Conservation (phyloP, 2,329 filamentous ascomycete species). For the Botrytis fragariae region DNA sequence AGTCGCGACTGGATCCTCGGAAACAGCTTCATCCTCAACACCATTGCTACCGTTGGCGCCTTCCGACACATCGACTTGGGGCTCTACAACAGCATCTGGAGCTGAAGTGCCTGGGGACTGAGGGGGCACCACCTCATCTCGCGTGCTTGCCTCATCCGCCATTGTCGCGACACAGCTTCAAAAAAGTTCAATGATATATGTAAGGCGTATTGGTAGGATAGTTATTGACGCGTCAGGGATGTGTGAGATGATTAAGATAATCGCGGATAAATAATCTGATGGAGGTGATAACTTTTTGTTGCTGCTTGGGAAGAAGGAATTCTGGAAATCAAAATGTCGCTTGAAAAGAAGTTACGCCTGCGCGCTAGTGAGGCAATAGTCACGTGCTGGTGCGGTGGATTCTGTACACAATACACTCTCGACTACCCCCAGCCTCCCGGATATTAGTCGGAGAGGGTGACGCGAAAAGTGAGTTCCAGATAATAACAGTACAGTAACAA, state of each 20-base stretch:
- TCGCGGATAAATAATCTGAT: conserved; percentile 23
- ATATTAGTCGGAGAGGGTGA: conserved; percentile 20
- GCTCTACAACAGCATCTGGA: conserved; percentile 21
- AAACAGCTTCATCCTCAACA: conserved; percentile 22
- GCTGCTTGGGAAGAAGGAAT: conserved; percentile 20
- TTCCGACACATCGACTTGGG: conserved; percentile 25
- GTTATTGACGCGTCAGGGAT: conserved; percentile 28
- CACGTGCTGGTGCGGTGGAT: conserved; percentile 19
- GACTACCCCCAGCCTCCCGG: conserved; percentile 18
- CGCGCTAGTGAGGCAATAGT: conserved; percentile 18
- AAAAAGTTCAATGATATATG: conserved; percentile 17
- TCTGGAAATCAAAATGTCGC: conserved; percentile 26
- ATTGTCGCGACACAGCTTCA: conserved; percentile 32
- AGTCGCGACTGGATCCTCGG: conserved; percentile 32
- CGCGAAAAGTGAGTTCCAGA: conserved; percentile 13
- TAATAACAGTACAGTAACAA: conserved; percentile 3
- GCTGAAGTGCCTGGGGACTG: conserved; percentile 24
- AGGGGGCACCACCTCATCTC: conserved; percentile 25
- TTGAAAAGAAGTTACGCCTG: conserved; percentile 23
- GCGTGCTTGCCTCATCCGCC: conserved; percentile 33
- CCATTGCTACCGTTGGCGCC: conserved; percentile 27
- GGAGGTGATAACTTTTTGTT: conserved; percentile 28
- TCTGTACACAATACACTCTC: conserved; percentile 19
- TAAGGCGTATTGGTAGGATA: conserved; percentile 18
- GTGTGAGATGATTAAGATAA: conserved; percentile 23